Evolutionary conservation across 2,329 filamentous ascomycete species (phyloP), one percentile per base, ranked within the genome.

Genomic region (Fusarium pseudocircinatum): DNA sequence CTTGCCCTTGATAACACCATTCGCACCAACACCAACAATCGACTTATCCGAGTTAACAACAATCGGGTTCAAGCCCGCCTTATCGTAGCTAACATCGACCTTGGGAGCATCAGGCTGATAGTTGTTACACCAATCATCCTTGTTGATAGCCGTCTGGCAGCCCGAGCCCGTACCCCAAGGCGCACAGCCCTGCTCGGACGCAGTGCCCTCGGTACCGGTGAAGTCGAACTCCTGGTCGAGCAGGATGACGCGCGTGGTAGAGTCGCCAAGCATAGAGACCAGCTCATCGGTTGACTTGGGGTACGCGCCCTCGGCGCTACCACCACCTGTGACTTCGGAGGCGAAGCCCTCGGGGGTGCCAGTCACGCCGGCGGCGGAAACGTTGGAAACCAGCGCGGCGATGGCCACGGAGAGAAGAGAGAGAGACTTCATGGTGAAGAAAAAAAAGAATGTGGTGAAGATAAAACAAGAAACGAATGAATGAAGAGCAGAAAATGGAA

Each of bases 71-170:
- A 82, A 70, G 60, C 84, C 87, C 43, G 88, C 88, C 61, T 87
- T 89, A 79, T 90, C 86, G 70, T 85, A 86, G 2, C 75, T 82
- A 37, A 82, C 86, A 9, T 82, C 81, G 32, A 83, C 83, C 47
- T 82, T 84, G 26, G 86, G 84, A 3, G 87, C 86, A 30, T 83
- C 81, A n/a, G 60, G 81, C 79, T 91, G 83, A 79, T 91, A 88
- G 83, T 90, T 90, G 64, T 79, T 83, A 80, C 89, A 91, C 86
- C 87, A 89, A 77, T 84, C 77, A 77, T 90, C 81, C 82, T 88
- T 83, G 82, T 91, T 88, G 78, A 92, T 90, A 69, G 89, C 88
- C 42, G 85, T 74, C 83, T 92, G 89, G 80, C 90, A 89, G 10
- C 68, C 81, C 6, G 85, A 80, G 14, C 78, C 85, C 30, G 87